Conservation (phyloP, 148 eudicot genomes). For the Dianthus caryophyllus region DNA sequence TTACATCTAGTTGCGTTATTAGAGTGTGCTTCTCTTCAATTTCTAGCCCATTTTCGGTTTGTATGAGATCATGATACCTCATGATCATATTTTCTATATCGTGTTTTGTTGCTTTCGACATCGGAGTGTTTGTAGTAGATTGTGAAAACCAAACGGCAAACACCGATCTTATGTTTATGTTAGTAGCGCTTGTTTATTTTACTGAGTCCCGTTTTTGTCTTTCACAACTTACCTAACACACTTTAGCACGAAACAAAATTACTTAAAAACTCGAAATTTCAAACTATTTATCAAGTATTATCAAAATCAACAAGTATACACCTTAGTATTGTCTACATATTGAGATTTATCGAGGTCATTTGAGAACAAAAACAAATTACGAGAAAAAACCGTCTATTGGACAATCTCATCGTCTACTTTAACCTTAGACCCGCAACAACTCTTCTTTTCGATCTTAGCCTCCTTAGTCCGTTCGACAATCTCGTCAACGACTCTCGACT, state of each 20-base stretch:
- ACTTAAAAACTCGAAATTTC: no score
- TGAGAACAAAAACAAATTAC: no score
- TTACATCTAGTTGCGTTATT: not conserved
- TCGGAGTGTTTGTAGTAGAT: slow-evolving; percentile 1
- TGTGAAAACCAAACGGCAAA: slow-evolving; percentile 16
- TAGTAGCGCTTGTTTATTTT: no score
- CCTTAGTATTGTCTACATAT: no score
- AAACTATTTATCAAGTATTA: no score
- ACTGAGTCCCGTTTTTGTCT: no score
- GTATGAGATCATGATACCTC: slow-evolving; percentile 22
- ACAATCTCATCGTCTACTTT: slow-evolving; percentile 33
- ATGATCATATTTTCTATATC: slow-evolving; percentile 17
- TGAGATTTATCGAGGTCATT: no score
- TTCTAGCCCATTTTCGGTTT: not conserved
- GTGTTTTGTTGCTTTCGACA: not conserved
- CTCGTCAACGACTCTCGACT: slow-evolving; percentile 42
- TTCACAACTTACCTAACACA: no score
- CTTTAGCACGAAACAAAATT: no score
- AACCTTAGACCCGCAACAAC: slow-evolving; percentile 47
- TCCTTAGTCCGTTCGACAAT: not conserved
- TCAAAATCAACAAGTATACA: no score
- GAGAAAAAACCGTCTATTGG: no score
- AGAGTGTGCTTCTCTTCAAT: not conserved
- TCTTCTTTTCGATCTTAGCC: slow-evolving; percentile 19
- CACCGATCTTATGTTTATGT: not conserved